Conservation (phyloP, 2,329 filamentous ascomycete genomes). For the Fusarium algeriense region DNA sequence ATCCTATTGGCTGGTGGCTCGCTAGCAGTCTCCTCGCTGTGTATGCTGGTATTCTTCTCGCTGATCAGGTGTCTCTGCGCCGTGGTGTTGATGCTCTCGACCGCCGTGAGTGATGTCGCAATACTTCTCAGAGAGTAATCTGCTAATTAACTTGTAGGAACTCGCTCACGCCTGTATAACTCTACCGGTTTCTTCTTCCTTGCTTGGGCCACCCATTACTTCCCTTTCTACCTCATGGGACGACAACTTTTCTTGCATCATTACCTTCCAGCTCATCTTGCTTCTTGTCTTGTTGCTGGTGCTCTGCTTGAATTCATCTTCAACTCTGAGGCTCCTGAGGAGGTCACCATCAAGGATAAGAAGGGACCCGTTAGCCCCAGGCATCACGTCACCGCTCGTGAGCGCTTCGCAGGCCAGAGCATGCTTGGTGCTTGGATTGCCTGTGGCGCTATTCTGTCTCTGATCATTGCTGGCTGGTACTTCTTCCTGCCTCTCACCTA, state of each 20-base stretch:
- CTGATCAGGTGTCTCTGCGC: slow-evolving; percentile 92
- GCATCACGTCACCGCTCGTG: slow-evolving; percentile 80
- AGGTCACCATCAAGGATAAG: slow-evolving; percentile 64
- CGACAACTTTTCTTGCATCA: slow-evolving; percentile 98
- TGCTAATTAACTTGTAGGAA: slow-evolving; percentile 67
- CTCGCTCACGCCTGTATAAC: slow-evolving; percentile 95
- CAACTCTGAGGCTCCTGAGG: slow-evolving; percentile 81
- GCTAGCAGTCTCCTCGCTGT: slow-evolving; percentile 92
- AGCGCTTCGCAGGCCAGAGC: slow-evolving; percentile 84
- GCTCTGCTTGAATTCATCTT: slow-evolving; percentile 96
- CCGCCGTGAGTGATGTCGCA: slow-evolving; percentile 75
- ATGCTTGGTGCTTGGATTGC: slow-evolving; percentile 85
- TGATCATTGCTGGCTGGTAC: slow-evolving; percentile 82
- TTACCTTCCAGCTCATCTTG: slow-evolving; percentile 94
- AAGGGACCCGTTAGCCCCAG: slow-evolving; percentile 59
- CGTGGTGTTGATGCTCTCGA: slow-evolving; percentile 94
- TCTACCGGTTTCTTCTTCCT: slow-evolving; percentile 99
- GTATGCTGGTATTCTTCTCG: slow-evolving; percentile 89
- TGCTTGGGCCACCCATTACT: slow-evolving; percentile 96
- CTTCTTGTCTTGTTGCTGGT: slow-evolving; percentile 89
- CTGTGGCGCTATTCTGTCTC: slow-evolving; percentile 73
- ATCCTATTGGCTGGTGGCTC: slow-evolving; percentile 98
- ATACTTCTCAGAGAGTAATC: not conserved
- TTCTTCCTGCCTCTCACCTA: slow-evolving; percentile 97
- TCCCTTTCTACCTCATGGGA: slow-evolving; percentile 98